These are phyloP conservation scores for Colletotrichum simmondsii DNA, from an alignment of 2,329 filamentous ascomycete species.

Conservation along the genomic window DNA sequence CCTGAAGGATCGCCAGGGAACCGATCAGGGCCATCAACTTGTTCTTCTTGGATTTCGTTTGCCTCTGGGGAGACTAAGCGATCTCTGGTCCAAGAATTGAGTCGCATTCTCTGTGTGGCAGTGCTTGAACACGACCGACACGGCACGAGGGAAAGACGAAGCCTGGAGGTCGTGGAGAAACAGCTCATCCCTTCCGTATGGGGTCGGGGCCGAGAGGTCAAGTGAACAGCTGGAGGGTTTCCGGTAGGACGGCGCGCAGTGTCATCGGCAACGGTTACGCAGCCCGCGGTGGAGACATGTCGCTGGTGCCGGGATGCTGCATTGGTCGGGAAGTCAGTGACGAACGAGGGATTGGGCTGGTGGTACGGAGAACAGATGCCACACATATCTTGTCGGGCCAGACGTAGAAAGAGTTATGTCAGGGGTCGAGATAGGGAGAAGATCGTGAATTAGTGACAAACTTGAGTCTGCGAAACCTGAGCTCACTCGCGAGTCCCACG, in stretches of 20 bases:
- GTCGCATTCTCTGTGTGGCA: constrained; percentile 22
- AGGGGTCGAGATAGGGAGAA: not conserved
- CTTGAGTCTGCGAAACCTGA: not conserved
- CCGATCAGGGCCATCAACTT: constrained; percentile 8
- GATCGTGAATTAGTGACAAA: not conserved
- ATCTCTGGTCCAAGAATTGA: not conserved
- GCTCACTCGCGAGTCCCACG: too few relatives aligned
- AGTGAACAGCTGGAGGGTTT: constrained; percentile 31
- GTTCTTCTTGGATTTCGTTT: constrained; percentile 20
- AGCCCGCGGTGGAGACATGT: not conserved
- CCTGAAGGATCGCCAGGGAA: constrained; percentile 28
- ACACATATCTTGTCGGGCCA: not conserved
- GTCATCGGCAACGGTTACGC: constrained; percentile 16
- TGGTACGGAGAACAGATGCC: not conserved
- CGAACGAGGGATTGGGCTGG: not conserved
- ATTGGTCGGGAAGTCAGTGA: not conserved
- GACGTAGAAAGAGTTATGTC: not conserved
- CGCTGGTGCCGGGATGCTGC: constrained; percentile 9
- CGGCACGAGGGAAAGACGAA: not conserved
- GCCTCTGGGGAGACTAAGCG: constrained; percentile 12
- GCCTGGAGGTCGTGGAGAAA: not conserved
- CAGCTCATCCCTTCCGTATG: constrained; percentile 26
- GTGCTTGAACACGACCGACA: constrained; percentile 1
- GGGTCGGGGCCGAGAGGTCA: constrained; percentile 21
- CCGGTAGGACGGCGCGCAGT: constrained; percentile 26